Conservation (phyloP, 306 rosid genomes). For the Fagus sylvatica region DNA sequence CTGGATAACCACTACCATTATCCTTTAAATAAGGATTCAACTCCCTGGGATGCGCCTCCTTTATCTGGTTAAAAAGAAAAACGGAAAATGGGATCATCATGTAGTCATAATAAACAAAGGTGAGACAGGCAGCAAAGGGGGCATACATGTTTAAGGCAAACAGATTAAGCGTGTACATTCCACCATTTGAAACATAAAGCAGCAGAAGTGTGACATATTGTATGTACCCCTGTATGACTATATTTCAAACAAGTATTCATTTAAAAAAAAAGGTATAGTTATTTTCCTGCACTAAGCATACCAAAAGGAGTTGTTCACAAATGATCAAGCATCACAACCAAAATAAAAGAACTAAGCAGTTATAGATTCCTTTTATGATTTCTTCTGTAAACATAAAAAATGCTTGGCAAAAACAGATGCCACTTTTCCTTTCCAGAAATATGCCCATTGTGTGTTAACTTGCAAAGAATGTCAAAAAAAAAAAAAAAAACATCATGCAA, state of each 20-base stretch:
- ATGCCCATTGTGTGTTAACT: background rate
- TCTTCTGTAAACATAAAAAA: background rate
- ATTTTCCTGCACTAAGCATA: no score
- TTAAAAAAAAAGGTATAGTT: background rate
- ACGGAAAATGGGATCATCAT: background rate
- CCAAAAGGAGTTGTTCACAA: background rate
- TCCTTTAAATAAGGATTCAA: conserved; percentile 86
- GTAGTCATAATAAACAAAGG: background rate
- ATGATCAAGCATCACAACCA: background rate
- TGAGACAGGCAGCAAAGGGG: background rate
- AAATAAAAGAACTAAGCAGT: background rate
- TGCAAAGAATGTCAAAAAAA: background rate
- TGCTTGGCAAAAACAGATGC: background rate
- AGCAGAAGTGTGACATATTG: no score
- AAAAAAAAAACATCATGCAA: background rate
- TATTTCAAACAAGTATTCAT: background rate
- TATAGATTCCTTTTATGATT: background rate
- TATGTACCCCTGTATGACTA: background rate
- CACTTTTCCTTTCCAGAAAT: background rate
- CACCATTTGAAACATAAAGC: background rate
- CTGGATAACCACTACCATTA: conserved; percentile 82
- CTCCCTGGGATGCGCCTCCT: conserved; percentile 67
- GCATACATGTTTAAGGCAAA: conserved; percentile 10
- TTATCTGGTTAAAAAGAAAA: conserved; percentile 29
- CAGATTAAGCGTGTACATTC: conserved; percentile 2